Percentiles rank a stretch among this genome's conserved stretches.
Conservation (phyloP, 2,329 filamentous ascomycete species). For the Capronia epimyces region DNA sequence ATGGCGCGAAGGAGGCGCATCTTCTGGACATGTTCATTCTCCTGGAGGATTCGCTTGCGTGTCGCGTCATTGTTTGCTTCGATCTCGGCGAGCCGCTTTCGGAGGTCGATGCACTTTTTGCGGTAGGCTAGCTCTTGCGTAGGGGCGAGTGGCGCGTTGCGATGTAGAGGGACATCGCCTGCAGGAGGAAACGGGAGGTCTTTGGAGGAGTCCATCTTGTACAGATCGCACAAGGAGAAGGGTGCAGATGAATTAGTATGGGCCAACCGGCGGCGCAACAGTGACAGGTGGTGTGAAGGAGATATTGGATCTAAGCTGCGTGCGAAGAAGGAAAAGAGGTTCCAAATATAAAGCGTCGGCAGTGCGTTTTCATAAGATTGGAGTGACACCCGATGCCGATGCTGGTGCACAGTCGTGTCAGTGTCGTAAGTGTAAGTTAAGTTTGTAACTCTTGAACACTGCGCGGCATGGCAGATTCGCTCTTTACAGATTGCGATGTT, state of each 20-base stretch:
- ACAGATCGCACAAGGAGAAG: neutral
- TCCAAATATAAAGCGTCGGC: too few species aligned
- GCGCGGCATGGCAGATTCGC: too few species aligned
- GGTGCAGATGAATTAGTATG: neutral
- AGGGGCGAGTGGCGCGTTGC: slow-evolving; percentile 57
- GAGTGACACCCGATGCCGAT: too few species aligned
- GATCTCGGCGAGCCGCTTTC: slow-evolving; percentile 84
- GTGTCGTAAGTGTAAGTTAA: too few species aligned
- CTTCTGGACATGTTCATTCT: slow-evolving; percentile 83
- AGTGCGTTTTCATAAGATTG: too few species aligned
- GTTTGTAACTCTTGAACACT: too few species aligned
- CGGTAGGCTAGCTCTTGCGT: slow-evolving; percentile 95
- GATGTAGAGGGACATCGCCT: slow-evolving; percentile 23
- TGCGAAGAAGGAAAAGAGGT: too few species aligned
- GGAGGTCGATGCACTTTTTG: slow-evolving; percentile 90
- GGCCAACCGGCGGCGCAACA: neutral
- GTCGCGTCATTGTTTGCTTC: slow-evolving; percentile 86
- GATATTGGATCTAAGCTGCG: neutral
- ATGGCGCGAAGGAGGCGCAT: slow-evolving; percentile 80
- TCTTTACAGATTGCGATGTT: too few species aligned
- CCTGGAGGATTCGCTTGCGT: slow-evolving; percentile 68
- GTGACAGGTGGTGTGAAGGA: neutral
- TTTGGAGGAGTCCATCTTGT: slow-evolving; percentile 25
- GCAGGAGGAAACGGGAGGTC: slow-evolving; percentile 25
- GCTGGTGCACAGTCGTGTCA: too few species aligned